Percentiles rank a stretch among this genome's conserved stretches.
phyloP scores from a whole-genome alignment of 2,329 filamentous ascomycete species.

The Arthroderma sp. region DNA sequence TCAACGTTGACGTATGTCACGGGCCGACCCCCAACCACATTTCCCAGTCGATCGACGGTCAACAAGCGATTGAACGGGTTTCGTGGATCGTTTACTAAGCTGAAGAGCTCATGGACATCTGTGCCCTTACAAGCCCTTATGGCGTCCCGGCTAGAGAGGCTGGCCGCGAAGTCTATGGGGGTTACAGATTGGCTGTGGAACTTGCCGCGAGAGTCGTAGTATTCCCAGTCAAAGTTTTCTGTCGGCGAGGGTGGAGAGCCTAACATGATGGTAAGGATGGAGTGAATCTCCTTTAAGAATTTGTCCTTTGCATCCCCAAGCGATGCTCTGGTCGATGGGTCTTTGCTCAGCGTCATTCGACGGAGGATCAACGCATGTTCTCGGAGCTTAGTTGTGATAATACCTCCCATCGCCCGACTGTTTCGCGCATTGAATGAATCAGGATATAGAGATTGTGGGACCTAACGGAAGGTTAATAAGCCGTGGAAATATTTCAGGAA shows the following conservation, averaged over 20 bases:
- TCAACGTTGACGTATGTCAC: slow-evolving; percentile 75
- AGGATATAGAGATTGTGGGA: slow-evolving; percentile 68
- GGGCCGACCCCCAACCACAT: slow-evolving; percentile 61
- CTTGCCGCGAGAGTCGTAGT: slow-evolving; percentile 54
- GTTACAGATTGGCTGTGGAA: slow-evolving; percentile 51
- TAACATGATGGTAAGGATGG: slow-evolving; percentile 68
- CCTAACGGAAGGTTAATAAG: slow-evolving; percentile 10
- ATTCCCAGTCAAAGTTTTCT: slow-evolving; percentile 66
- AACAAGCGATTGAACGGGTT: slow-evolving; percentile 60
- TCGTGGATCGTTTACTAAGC: slow-evolving; percentile 73
- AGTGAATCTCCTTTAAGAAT: slow-evolving; percentile 69
- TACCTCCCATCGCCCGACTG: slow-evolving; percentile 54
- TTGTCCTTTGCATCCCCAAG: slow-evolving; percentile 47
- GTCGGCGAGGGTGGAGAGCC: slow-evolving; percentile 62
- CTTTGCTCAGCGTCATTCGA: slow-evolving; percentile 34
- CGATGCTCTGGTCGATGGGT: slow-evolving; percentile 25
- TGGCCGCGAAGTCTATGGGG: slow-evolving; percentile 57
- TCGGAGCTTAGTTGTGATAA: slow-evolving; percentile 75
- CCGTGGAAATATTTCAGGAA: background rate
- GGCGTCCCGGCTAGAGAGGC: slow-evolving; percentile 47
- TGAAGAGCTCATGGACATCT: slow-evolving; percentile 58
- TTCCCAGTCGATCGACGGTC: slow-evolving; percentile 66
- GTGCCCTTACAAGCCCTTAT: slow-evolving; percentile 46
- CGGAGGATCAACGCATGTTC: slow-evolving; percentile 67
- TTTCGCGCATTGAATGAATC: slow-evolving; percentile 68